Base-by-base conservation (phyloP, 106 monocot species). In the Ottelia alismoides region DNA sequence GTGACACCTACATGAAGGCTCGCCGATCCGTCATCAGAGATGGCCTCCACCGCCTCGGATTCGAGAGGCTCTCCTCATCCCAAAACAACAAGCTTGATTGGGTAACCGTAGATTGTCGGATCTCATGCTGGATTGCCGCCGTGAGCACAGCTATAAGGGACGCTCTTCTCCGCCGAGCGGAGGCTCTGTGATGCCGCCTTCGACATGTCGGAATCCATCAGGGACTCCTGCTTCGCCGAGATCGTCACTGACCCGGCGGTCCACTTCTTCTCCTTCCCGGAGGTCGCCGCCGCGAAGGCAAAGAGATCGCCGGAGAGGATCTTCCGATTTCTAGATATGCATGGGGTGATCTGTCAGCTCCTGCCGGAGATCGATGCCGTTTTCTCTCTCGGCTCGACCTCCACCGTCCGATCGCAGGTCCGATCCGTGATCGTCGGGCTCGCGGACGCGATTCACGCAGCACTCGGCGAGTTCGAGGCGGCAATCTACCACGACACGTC, bases 241-340 rank as follows among this genome's bases (percentile, higher is more conserved):
- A 44, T 72, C 54, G 20, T 58, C 31, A 4, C 40, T 2, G 78
- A 77, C 19, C 57, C 56, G 18, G 79, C 89, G 52, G 54, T 30
- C 22, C 29, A 20, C 19, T 47, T 73, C 59, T 55, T 78, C 63
- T 20, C 55, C 47, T 78, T 78, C 68, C 65, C 78, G 22, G 78
- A 78, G 47, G 16, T 49, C 3, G 52, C 76, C 1, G 64, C 71
- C 1, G 60, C 28, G 22, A 54, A 57, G 30, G 21, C 60, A 3
- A 78, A 72, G 49, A 61, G 28, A 12, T 66, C 74, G 0, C 63
- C 77, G 19, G 80, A 90, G 64, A 77, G 74, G 48, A 56, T 84
- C 17, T 81, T 90, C 71, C 65, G 65, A 20, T 28, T 90, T 27
- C 58, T 90, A 22, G 80, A 90, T 28, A 24, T 84, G 9, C 56